Base-by-base conservation (phyloP, 768 basidiomycete genomes). In the Kwoniella sp. region DNA sequence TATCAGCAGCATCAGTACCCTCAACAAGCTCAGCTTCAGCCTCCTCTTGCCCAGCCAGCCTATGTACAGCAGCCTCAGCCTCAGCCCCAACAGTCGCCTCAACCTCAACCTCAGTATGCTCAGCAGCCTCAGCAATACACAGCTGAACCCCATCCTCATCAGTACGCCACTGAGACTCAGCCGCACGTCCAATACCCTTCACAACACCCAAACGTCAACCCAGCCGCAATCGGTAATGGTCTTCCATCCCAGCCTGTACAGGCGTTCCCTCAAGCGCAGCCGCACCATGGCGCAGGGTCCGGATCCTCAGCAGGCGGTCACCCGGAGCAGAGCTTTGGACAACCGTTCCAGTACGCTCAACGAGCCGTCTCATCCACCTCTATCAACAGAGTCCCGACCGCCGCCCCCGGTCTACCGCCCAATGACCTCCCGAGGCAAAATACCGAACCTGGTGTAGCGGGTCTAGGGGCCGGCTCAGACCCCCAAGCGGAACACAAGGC, bases 391-490 rank as follows among this genome's bases (percentile, higher is more conserved):
- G 73, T 64, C 31, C 73, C 70, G 28, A 51, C 69, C 51, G 74
- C 48, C 38, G 76, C 77, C 0, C 67, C 68, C 1, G 72, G 77
- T 47, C 68, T 70, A n/a, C 73, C 74, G 0, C 55, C 74, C 0
- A 38, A 54, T 58, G 68, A 50, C 67, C 72, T 62, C 64, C 74
- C 56, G 63, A 58, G 83, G 78, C 70, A 80, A 70, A 41, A 75
- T 65, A 59, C 62, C 72, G 72, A 77, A 78, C 69, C 72, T 52
- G 76, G 75, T 58, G 52, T 80, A 74, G 66, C 84, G 79, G 70
- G 81, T 70, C 13, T 82, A 74, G 67, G 79, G 64, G 41, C 82
- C 77, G 66, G 58, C 20, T 69, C 72, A 31, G 68, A 68, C 37
- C 74, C 70, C 29, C 65, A 74, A 20, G 67, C 76, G 25, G 69